Percentiles rank a stretch among this genome's conserved stretches.
These are phyloP conservation scores for Juglanconis sp. DNA, from an alignment of 2,329 filamentous ascomycete species.

Conservation along the genomic window DNA sequence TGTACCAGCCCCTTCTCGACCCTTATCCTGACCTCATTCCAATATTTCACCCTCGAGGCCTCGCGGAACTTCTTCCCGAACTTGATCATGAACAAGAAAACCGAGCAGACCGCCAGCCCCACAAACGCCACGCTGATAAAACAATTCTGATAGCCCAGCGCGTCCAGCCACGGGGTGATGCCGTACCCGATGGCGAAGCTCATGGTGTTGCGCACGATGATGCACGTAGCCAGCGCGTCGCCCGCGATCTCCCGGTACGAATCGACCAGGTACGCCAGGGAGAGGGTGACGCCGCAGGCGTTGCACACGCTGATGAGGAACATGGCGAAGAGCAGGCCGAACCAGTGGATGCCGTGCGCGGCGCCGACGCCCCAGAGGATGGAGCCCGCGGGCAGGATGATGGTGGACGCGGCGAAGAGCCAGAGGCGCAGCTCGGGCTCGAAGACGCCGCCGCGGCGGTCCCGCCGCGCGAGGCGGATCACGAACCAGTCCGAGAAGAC, in stretches of 20 bases:
- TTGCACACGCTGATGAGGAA: slow-evolving; percentile 42
- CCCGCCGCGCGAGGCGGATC: slow-evolving; percentile 27
- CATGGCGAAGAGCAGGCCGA: slow-evolving; percentile 47
- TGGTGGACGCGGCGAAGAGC: slow-evolving; percentile 29
- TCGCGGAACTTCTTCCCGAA: slow-evolving; percentile 29
- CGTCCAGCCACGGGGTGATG: slow-evolving; percentile 18
- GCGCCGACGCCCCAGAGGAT: slow-evolving; percentile 51
- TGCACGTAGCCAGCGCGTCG: slow-evolving; percentile 48
- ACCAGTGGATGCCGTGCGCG: slow-evolving; percentile 39
- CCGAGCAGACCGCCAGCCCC: slow-evolving; percentile 27
- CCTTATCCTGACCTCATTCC: slow-evolving; percentile 27
- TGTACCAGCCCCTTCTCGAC: slow-evolving; percentile 29
- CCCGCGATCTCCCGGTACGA: slow-evolving; percentile 45
- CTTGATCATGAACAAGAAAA: slow-evolving; percentile 29
- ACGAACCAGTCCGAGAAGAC: slow-evolving; percentile 30
- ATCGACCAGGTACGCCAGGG: slow-evolving; percentile 45
- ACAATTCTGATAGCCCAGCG: slow-evolving; percentile 16
- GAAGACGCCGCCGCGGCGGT: slow-evolving; percentile 27
- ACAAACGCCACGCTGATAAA: slow-evolving; percentile 28
- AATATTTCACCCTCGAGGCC: slow-evolving; percentile 27
- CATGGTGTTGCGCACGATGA: slow-evolving; percentile 29
- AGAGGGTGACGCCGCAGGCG: slow-evolving; percentile 39
- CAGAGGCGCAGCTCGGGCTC: slow-evolving; percentile 31
- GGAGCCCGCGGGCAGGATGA: slow-evolving; percentile 41
- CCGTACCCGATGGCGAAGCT: slow-evolving; percentile 19